phyloP scores from a whole-genome alignment of 2,329 filamentous ascomycete species.

The Talaromyces atroroseus region DNA sequence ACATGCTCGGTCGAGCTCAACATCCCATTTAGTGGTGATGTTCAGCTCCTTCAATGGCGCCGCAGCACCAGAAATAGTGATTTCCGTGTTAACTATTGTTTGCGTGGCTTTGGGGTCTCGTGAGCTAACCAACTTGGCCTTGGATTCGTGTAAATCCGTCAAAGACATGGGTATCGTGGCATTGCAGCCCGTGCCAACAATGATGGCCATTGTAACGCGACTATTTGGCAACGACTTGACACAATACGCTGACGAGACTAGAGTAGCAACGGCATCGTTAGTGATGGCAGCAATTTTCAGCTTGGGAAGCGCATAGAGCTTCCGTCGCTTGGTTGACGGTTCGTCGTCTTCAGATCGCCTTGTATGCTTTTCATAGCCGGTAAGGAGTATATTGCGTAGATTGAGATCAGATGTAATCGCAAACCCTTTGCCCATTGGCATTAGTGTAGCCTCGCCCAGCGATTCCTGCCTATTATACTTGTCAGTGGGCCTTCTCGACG shows the following conservation, averaged over 20 bases:
- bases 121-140: conserved; percentile 49
- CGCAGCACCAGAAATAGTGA: conserved; percentile 73
- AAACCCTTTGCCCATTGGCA: conserved; percentile 56
- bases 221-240: conserved; percentile 57
- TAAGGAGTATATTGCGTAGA: conserved; percentile 49
- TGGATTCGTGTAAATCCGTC: conserved; percentile 57
- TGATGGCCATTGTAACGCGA: conserved; percentile 70
- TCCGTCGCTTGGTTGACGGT: conserved; percentile 41
- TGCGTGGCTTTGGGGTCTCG: conserved; percentile 51
- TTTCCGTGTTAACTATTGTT: conserved; percentile 77
- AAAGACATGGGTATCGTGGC: conserved; percentile 70
- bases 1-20: conserved; percentile 58
- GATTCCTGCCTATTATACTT: conserved; percentile 43
- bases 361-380: conserved; percentile 51
- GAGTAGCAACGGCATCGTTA: conserved; percentile 74
- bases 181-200: conserved; percentile 76
- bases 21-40: conserved; percentile 68
- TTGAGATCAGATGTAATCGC: conserved; percentile 52
- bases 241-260: conserved; percentile 70
- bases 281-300: conserved; percentile 70
- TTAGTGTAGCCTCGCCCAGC: conserved; percentile 50
- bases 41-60: conserved; percentile 54
- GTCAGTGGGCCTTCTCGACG: neutral
- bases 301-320: conserved; percentile 52
- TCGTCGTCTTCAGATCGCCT: conserved; percentile 33